These are phyloP conservation scores for Aegilops bicornis DNA, from an alignment of 176 grass and related monocot species.

Conservation along the genomic window DNA sequence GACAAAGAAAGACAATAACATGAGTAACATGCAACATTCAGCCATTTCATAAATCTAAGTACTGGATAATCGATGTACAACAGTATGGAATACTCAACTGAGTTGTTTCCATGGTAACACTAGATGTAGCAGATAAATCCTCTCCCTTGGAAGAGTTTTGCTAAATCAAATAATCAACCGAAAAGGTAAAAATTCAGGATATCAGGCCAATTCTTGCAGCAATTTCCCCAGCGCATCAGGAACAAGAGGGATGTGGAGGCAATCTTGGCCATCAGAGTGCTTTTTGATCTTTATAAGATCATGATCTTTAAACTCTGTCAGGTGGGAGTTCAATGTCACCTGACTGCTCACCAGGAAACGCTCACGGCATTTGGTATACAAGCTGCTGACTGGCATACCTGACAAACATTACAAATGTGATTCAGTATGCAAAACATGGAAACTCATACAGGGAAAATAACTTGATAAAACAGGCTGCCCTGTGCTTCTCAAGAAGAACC, in stretches of 20 bases:
- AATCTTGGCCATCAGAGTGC: constrained; percentile 91
- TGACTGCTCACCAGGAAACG: constrained; percentile 92
- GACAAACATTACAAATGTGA: constrained; percentile 29
- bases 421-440: not conserved
- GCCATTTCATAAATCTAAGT: not conserved
- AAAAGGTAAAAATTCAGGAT: constrained; percentile 1
- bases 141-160: not conserved
- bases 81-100: constrained; percentile 15
- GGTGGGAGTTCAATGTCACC: constrained; percentile 84
- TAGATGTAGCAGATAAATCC: constrained; percentile 3
- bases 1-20: not conserved
- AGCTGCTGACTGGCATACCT: constrained; percentile 78
- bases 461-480: not conserved
- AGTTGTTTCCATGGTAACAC: not conserved
- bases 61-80: constrained; percentile 18
- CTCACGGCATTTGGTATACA: constrained; percentile 92
- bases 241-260: constrained; percentile 78
- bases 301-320: constrained; percentile 97
- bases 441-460: constrained; percentile 2
- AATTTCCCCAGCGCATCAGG: constrained; percentile 71
- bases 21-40: not conserved
- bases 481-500: not conserved
- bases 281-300: constrained; percentile 82
- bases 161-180: not conserved
- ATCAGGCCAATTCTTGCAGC: constrained; percentile 64